phyloP scores from a whole-genome alignment of 2,329 filamentous ascomycete species.

The Nemania abortiva region DNA sequence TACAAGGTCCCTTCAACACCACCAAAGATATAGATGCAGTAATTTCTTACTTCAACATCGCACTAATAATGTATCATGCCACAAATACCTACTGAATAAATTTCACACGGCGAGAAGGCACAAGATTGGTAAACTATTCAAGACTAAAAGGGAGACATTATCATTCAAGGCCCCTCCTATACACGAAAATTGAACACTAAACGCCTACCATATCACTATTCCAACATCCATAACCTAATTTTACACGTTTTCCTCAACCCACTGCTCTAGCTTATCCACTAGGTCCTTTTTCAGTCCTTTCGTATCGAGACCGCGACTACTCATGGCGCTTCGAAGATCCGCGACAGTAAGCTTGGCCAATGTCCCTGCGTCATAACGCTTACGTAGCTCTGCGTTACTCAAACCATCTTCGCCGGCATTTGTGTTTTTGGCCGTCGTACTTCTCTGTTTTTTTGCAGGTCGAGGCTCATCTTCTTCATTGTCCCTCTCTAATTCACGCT shows the following conservation, averaged over 20 bases:
- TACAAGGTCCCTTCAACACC: no score
- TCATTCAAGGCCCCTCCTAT: neutral
- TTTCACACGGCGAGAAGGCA: neutral
- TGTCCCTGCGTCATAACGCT: constrained; percentile 58
- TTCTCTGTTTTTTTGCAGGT: constrained; percentile 62
- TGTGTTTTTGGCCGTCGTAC: constrained; percentile 50
- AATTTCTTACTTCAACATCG: neutral
- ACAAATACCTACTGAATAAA: neutral
- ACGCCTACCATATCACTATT: constrained; percentile 10
- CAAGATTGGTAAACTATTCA: neutral
- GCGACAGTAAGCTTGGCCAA: constrained; percentile 67
- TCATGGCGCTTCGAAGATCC: constrained; percentile 64
- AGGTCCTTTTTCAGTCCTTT: constrained; percentile 67
- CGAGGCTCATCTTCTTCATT: constrained; percentile 55
- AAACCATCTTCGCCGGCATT: constrained; percentile 51
- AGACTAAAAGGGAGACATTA: neutral
- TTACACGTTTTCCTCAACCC: constrained; percentile 62
- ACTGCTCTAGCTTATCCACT: constrained; percentile 67
- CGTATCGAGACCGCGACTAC: constrained; percentile 61
- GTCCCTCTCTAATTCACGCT: constrained; percentile 61
- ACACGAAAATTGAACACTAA: neutral
- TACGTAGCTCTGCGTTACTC: constrained; percentile 61
- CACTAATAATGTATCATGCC: neutral
- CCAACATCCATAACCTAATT: neutral
- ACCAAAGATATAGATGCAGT: neutral